Conservation (phyloP, 176 grass and related monocot species). For the Tuctoria greenei region DNA sequence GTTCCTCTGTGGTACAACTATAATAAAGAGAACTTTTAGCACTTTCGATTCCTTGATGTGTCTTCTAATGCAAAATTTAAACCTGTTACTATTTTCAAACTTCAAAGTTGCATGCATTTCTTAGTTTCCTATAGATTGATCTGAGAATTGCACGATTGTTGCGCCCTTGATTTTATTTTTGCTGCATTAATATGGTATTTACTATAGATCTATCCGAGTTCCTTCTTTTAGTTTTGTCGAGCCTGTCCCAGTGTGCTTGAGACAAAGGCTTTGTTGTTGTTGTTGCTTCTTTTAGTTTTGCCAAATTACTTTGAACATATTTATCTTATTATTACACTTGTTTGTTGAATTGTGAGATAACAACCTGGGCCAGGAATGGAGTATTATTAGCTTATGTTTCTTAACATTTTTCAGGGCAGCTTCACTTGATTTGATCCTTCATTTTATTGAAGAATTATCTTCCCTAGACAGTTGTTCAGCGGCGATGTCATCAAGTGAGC, state of each 20-base stretch:
- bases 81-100: conserved; percentile 22
- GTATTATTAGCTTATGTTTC: conserved; percentile 14
- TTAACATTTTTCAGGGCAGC: conserved; percentile 50
- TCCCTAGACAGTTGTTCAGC: conserved; percentile 58
- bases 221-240: conserved; percentile 1
- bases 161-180: conserved; percentile 10
- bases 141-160: neutral
- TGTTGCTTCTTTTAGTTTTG: no score
- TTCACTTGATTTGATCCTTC: conserved; percentile 67
- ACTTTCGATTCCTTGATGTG: no score
- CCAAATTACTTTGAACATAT: neutral
- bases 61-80: neutral
- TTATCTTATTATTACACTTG: neutral
- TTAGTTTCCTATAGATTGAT: conserved; percentile 26
- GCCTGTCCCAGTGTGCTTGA: no score
- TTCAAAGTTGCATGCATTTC: conserved; percentile 30
- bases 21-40: no score
- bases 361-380: neutral
- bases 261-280: no score
- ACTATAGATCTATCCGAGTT: conserved; percentile 13
- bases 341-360: conserved; percentile 16
- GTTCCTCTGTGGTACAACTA: no score
- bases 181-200: neutral
- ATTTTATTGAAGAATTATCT: conserved; percentile 77
- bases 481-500: conserved; percentile 55